Base-by-base conservation (phyloP, 805 yeast species). In the Saccharomycopsis oosterbeekiorum region DNA sequence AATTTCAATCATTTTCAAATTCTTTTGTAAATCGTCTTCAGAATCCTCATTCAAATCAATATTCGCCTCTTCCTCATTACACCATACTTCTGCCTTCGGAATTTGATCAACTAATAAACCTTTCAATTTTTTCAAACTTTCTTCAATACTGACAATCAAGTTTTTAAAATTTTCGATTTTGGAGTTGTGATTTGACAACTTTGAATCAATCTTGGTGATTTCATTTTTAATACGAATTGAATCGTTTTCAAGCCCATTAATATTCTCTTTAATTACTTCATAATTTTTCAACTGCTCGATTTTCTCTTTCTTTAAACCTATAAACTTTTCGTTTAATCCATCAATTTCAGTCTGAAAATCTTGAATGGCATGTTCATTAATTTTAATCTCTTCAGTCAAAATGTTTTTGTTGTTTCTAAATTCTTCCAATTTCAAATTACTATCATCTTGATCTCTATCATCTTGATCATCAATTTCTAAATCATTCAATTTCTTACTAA, bases 61-160 rank as follows among this genome's bases (percentile, higher is more conserved):
- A 1, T 66, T 65, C 1, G 81, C 78, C 10, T 74, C 77, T 8
- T 75, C 76, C 29, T 81, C 65, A 0, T 70, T 59, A 65, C 85
- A 81, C 54, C 75, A 73, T 34, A 69, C 62, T 36, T 42, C 43
- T 9, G 76, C 77, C 29, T 67, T 67, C 5, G 58, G 58, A 6
- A 57, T 63, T 56, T 59, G 59, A n/a, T 42, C 26, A 8, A 37
- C 54, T n/a, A 62, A 56, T 17, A 34, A 37, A 26, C 36, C 53
- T 21, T 58, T 41, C 53, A 62, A 47, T 17, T 19, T 26, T 6
- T 58, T 39, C n/a, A 59, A 57, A 12, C 50, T 62, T 19, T 57
- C 43, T 14, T 62, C 60, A 57, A 62, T 59, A 50, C 59, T 51
- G n/a, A 60, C 34, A 24, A 59, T 42, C 15, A 56, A 9, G 24